Evolutionary conservation across 495 filamentous ascomycete genomes (phyloP).

Genomic region (Penicillium manginii): DNA sequence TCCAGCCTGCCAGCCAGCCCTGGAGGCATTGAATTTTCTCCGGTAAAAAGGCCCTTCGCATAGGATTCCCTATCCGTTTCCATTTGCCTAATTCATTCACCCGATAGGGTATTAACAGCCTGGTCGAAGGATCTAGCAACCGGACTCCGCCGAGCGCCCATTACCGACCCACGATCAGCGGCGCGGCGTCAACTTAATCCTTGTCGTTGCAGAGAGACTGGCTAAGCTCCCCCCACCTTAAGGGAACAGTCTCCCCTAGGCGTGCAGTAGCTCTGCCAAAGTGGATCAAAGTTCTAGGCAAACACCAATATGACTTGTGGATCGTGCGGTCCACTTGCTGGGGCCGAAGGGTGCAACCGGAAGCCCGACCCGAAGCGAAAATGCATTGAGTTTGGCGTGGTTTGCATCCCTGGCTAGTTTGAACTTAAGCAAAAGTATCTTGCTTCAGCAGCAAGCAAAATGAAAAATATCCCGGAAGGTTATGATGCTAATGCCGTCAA

Average conservation of each 20-base stretch:
- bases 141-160: constrained; percentile 12
- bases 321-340: neutral
- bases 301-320: neutral
- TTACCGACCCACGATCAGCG: constrained; percentile 3
- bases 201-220: neutral
- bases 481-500: neutral
- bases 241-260: neutral
- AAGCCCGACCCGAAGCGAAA: neutral
- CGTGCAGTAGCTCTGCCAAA: neutral
- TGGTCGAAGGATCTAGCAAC: neutral
- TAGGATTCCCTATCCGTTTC: neutral
- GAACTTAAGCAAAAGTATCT: neutral
- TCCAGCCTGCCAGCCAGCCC: too few species aligned
- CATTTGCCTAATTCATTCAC: constrained; percentile 4
- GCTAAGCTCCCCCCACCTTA: too few species aligned
- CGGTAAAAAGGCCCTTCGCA: neutral
- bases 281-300: neutral
- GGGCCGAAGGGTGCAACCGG: constrained; percentile 1
- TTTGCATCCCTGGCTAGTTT: constrained; percentile 6
- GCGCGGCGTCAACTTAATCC: constrained; percentile 5
- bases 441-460: neutral
- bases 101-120: neutral
- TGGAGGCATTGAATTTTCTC: too few species aligned
- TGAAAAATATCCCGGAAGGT: neutral
- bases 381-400: constrained; percentile 13